Evolutionary conservation across 2,329 filamentous ascomycete genomes (phyloP), one percentile per base, ranked within the genome.

Genomic region (Pyricularia sp.): DNA sequence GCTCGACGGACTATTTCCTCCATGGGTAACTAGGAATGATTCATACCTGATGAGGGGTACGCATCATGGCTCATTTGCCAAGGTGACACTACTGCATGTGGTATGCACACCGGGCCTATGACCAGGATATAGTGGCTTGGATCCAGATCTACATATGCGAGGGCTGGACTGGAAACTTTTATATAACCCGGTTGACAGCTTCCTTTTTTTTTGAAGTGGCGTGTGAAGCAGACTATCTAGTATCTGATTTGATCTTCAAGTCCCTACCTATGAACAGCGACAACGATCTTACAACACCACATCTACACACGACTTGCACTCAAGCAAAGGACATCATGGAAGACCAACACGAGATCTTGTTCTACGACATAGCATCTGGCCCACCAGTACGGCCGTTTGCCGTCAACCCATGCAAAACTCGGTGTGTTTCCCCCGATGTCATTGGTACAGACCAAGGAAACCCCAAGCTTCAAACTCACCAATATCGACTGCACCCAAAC

Each of bases 341-440:
- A 26, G 36, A 66, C 25, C 20, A 42, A 36, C 20, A 28, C 14
- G 23, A 71, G 36, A 76, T 81, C 12, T 66, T 74, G 59, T 77
- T 82, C 69, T 84, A 83, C 72, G 81, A 83, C 72, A 82, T 84
- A 63, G 77, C 76, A 9, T 77, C 74, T 0, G 73, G 71, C 0
- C 76, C 79, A 0, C 79, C 81, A 0, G 71, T 50, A 26, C 42
- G 17, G 4, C 70, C 74, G 10, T 76, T 69, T 64, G 74, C 77
- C 0, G 73, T 75, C 14, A 79, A 78, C 69, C 77, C 77, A 1
- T 77, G 75, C 73, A 79, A 79, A 68, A 65, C 73, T 9, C 72
- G 77, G 69, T 73, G 72, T 9, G 50, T 7, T 4, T 28, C 20
- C 14, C n/a, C 12, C 14, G 4, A 33, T n/a, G 42, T 14, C 3